Conservation (phyloP, 2,329 filamentous ascomycete genomes). For the Passalora sequoiae region DNA sequence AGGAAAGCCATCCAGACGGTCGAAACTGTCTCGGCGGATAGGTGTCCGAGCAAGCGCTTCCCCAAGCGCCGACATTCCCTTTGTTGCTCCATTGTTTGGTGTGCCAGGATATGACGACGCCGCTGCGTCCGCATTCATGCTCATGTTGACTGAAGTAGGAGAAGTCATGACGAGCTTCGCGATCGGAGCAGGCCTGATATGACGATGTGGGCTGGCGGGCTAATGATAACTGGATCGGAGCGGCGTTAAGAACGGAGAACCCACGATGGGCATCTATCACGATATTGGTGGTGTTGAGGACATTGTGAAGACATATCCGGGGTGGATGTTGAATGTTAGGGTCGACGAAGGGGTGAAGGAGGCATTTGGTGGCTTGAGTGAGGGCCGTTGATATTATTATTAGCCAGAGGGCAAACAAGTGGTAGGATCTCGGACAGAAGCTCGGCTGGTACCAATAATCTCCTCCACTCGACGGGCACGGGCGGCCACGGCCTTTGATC, state of each 20-base stretch:
- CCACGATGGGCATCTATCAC: not conserved
- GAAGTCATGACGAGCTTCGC: not conserved
- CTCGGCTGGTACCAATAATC: no score
- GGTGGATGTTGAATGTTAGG: no score
- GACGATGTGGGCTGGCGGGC: no score
- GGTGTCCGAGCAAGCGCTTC: slow-evolving; percentile 28
- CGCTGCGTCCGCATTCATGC: slow-evolving; percentile 4
- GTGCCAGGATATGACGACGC: slow-evolving; percentile 18
- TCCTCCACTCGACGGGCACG: no score
- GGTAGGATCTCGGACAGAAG: no score
- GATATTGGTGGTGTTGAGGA: not conserved
- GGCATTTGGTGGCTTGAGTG: no score
- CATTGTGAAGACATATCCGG: not conserved
- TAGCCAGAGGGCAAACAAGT: no score
- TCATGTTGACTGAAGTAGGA: slow-evolving; percentile 7
- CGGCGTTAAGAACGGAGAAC: not conserved
- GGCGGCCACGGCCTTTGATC: no score
- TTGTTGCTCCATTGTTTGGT: slow-evolving; percentile 14
- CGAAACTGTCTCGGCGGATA: slow-evolving; percentile 31
- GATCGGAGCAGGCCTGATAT: not conserved
- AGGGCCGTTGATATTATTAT: no score
- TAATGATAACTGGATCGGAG: not conserved
- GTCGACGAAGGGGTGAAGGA: no score
- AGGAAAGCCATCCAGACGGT: slow-evolving; percentile 27
- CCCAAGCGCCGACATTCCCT: slow-evolving; percentile 23